These are phyloP conservation scores for Solanum hybrid DNA, from an alignment of 305 asterid species.

Conservation along the genomic window DNA sequence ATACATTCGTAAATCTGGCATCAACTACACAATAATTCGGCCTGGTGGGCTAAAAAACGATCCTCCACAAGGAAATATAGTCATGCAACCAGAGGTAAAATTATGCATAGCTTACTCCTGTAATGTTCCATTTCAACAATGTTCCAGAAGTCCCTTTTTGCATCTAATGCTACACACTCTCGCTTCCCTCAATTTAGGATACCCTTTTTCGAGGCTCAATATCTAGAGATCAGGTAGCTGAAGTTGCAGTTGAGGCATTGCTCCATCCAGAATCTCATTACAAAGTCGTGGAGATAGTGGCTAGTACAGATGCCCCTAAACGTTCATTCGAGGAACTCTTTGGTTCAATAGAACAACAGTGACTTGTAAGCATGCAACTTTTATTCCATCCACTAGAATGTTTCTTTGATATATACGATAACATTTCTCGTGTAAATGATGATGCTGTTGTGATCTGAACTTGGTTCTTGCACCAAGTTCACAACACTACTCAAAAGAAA, in stretches of 20 bases:
- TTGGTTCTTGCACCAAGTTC: background rate
- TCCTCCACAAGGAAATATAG: constrained; percentile 72
- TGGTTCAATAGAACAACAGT: constrained; percentile 53
- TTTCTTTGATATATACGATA: background rate
- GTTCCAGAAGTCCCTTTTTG: background rate
- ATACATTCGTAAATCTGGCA: constrained; percentile 70
- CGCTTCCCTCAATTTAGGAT: constrained; percentile 34
- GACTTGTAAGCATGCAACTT: constrained; percentile 7
- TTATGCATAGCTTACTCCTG: background rate
- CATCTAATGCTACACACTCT: no score
- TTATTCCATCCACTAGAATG: background rate
- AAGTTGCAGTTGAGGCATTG: constrained; percentile 84
- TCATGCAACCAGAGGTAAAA: constrained; percentile 84
- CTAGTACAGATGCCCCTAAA: constrained; percentile 64
- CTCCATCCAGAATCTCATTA: constrained; percentile 50
- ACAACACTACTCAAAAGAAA: background rate
- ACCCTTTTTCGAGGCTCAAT: constrained; percentile 73
- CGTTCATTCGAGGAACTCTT: constrained; percentile 69
- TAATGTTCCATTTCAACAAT: background rate
- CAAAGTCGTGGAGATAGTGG: constrained; percentile 86
- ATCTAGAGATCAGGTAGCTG: constrained; percentile 88
- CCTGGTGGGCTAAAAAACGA: constrained; percentile 88
- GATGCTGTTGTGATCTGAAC: background rate
- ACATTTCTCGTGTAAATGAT: background rate
- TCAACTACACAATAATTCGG: constrained; percentile 80